Evolutionary conservation across 305 asterid species (phyloP), one percentile per base, ranked within the genome.

Genomic region (Fraxinus sp.): DNA sequence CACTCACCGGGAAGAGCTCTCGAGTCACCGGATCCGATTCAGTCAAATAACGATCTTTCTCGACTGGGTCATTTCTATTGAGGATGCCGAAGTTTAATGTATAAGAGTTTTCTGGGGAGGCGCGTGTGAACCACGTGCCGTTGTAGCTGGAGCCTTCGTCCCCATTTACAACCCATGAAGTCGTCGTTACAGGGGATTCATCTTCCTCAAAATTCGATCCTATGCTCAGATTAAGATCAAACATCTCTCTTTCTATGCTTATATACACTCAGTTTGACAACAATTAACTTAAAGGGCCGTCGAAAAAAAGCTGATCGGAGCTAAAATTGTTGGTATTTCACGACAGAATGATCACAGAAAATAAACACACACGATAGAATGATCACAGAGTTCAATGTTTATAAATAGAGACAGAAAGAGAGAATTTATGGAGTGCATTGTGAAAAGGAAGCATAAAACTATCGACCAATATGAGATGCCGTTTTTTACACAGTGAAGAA

Each of bases 201-300:
- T 72, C 87, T 81, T 79, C 86, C 70, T 28, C 75, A 18, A 78
- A 36, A 5, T 80, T 87, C 68, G 41, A 83, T 55, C 75, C 86
- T 5, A 68, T 86, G 86, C 86, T 87, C 80, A 87, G 86, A 80
- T 93, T 93, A 80, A 93, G 97, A 89, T 93, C 97, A 86, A 90
- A 86, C 95, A 92, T 90, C 77, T 36, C 80, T 39, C 26, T 4
- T 11, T 32, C 35, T 5, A 82, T 71, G 59, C 75, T 70, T 26
- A 41, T 26, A 70, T 80, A 70, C 11, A 5, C 14, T n/a, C 59
- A 1, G 28, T 32, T 11, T 9, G 24, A n/a, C 41, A 32, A 24
- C 13, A 22, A 84, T 81, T 30, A 28, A 72, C 55, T 43, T 16
- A 70, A 82, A 79, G 77, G 77, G 70, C 11, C 28, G 7, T 72